Evolutionary conservation across 2,329 filamentous ascomycete species (phyloP), one percentile per base, ranked within the genome.

Genomic region (Trichoderma atroviride): DNA sequence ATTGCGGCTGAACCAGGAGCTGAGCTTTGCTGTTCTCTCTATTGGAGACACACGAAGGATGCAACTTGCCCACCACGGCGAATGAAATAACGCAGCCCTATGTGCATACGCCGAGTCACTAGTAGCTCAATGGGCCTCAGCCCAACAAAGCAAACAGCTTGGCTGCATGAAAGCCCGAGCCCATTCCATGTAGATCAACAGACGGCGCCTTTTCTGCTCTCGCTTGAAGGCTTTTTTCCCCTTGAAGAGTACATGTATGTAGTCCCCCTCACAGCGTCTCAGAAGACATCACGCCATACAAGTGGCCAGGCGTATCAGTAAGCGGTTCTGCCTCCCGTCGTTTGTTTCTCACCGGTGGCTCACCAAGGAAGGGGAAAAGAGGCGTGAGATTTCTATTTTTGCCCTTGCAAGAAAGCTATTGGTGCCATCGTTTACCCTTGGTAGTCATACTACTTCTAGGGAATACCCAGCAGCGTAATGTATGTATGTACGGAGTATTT

Each of bases 1-100:
- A 35, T 69, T 70, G 62, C 68, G 68, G 68, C 68, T 70, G 68
- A 68, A 67, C 24, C 10, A 40, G 27, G 53, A 69, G 67, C 67
- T 69, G 67, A 69, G 67, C 67, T 64, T 56, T 52, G 22, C 19
- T 43, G 40, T 29, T 19, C n/a, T 58, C 55, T 58, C 16, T 67
- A 59, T 52, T 66, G 63, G 63, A 57, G 63, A 58, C 63, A 58
- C 63, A 35, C 24, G 43, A 47, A 53, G 52, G 63, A 66, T 33
- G 19, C 33, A 31, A 47, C 40, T 43, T 43, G 53, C 19, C n/a
- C 47, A 53, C 63, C 63, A 66, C 63, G 52, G 57, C 52, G 33
- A 65, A 55, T 47, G 35, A 66, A 66, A 58, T 50, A 35, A 66
- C 55, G 63, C 63, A 58, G 53, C 62, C 62, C 37, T 33, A 40